phyloP scores from a whole-genome alignment of 352 stramenopile genomes.

The Pythium plurisporium region DNA sequence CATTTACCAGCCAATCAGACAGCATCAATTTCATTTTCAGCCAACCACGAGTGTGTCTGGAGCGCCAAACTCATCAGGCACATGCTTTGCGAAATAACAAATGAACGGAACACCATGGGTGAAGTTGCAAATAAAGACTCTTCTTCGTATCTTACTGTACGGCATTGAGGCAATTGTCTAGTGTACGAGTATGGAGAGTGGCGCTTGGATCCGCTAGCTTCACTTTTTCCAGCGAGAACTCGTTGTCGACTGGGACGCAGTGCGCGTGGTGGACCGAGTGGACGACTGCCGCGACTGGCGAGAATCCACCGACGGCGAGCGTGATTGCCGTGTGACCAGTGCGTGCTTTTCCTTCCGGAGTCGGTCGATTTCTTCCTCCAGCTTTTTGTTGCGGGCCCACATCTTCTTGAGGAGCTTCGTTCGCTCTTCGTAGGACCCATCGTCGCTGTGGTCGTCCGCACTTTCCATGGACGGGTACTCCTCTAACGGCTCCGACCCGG shows the following conservation, averaged over 20 bases:
- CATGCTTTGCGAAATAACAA: not conserved
- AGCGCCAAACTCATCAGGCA: too few relatives aligned
- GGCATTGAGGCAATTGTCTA: slow-evolving; percentile 1
- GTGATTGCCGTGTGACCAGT: slow-evolving; percentile 14
- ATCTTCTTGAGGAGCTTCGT: slow-evolving; percentile 48
- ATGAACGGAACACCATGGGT: not conserved
- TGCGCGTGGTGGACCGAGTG: slow-evolving; percentile 3
- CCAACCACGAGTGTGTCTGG: slow-evolving; percentile 2
- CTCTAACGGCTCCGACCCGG: slow-evolving; percentile 15
- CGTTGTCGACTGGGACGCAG: not conserved
- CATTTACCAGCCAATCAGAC: slow-evolving; percentile 5
- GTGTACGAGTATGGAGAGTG: not conserved
- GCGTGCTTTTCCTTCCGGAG: slow-evolving; percentile 35
- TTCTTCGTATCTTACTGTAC: too few relatives aligned
- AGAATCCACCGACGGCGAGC: slow-evolving; percentile 9
- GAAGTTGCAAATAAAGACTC: too few relatives aligned
- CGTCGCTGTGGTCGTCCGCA: slow-evolving; percentile 21
- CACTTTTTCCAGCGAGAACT: slow-evolving; percentile 13
- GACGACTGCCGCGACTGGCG: slow-evolving; percentile 2
- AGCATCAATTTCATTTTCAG: not conserved
- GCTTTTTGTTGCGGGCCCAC: slow-evolving; percentile 40
- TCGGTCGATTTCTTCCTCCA: slow-evolving; percentile 43
- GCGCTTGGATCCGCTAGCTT: not conserved
- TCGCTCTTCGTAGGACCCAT: slow-evolving; percentile 28
- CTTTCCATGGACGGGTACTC: slow-evolving; percentile 21